phyloP scores from a whole-genome alignment of 2,329 filamentous ascomycete genomes.

The Fusarium zealandicum region DNA sequence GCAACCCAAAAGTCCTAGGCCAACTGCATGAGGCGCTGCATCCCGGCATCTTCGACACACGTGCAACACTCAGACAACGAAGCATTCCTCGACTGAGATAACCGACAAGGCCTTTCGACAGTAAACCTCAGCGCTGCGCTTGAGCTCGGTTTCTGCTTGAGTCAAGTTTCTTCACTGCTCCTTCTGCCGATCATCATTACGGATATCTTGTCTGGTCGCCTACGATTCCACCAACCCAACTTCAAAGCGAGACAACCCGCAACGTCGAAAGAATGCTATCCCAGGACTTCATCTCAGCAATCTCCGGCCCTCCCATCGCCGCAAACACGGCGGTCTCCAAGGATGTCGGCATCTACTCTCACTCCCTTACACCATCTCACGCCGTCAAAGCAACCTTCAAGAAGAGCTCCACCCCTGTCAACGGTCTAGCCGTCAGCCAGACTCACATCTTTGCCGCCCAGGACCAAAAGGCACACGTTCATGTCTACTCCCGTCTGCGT shows the following conservation, averaged over 20 bases:
- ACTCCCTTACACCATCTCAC: constrained; percentile 80
- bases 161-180: not conserved
- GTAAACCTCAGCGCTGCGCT: constrained; percentile 2
- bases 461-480: constrained; percentile 87
- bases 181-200: not conserved
- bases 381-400: constrained; percentile 83
- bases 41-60: constrained; percentile 10
- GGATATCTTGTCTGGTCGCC: not conserved
- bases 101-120: constrained; percentile 1
- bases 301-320: constrained; percentile 63
- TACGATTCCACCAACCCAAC: not conserved
- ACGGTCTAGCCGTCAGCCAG: constrained; percentile 80
- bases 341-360: constrained; percentile 87
- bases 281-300: constrained; percentile 66
- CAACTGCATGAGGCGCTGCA: constrained; percentile 7
- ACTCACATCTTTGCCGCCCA: constrained; percentile 93
- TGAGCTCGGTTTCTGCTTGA: not conserved
- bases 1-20: not conserved
- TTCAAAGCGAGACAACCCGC: not conserved
- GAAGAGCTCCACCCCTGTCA: constrained; percentile 83
- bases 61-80: constrained; percentile 9
- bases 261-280: constrained; percentile 58
- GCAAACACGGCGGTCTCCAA: constrained; percentile 71
- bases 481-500: constrained; percentile 86
- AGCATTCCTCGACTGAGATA: constrained; percentile 23